A percentile compares a stretch with the other conserved stretches of the same genome.
These are phyloP conservation scores for Begonia masoniana DNA, from an alignment of 306 rosid genomes.

Conservation along the genomic window DNA sequence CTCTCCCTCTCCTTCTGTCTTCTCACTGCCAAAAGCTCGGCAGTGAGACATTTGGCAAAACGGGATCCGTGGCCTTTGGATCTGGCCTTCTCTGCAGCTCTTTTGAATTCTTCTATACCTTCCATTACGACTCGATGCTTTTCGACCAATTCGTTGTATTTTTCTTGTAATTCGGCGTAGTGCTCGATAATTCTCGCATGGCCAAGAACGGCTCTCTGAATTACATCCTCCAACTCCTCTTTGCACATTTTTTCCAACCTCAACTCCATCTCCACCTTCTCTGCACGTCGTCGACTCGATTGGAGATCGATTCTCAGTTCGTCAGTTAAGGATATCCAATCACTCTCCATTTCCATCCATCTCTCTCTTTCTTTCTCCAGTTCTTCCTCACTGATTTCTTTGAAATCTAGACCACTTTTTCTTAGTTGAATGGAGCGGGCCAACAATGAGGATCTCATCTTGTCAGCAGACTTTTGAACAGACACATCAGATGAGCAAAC, in stretches of 20 bases:
- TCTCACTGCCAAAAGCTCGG: slow-evolving; percentile 81
- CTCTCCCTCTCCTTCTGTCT: slow-evolving; percentile 88
- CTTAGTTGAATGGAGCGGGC: slow-evolving; percentile 65
- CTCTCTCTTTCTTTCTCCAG: slow-evolving; percentile 66
- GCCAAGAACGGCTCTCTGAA: slow-evolving; percentile 72
- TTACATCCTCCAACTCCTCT: slow-evolving; percentile 76
- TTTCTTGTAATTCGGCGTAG: slow-evolving; percentile 87
- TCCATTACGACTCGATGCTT: slow-evolving; percentile 79
- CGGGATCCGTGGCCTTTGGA: slow-evolving; percentile 67
- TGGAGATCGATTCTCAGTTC: slow-evolving; percentile 80
- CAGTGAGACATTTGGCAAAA: slow-evolving; percentile 73
- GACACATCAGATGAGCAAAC: slow-evolving; percentile 20
- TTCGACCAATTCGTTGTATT: slow-evolving; percentile 56
- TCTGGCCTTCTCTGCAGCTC: slow-evolving; percentile 75
- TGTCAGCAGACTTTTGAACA: slow-evolving; percentile 53
- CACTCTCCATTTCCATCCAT: slow-evolving; percentile 98
- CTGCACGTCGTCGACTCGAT: slow-evolving; percentile 46
- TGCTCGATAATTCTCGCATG: slow-evolving; percentile 90
- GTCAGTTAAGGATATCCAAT: slow-evolving; percentile 91
- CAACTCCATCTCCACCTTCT: slow-evolving; percentile 63
- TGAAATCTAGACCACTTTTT: slow-evolving; percentile 34
- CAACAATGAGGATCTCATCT: slow-evolving; percentile 61
- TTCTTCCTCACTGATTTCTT: slow-evolving; percentile 39
- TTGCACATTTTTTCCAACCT: slow-evolving; percentile 57
- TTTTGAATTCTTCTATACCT: slow-evolving; percentile 88